Evolutionary conservation across 2,329 filamentous ascomycete genomes (phyloP).

Genomic region (Fusarium tricinctum): DNA sequence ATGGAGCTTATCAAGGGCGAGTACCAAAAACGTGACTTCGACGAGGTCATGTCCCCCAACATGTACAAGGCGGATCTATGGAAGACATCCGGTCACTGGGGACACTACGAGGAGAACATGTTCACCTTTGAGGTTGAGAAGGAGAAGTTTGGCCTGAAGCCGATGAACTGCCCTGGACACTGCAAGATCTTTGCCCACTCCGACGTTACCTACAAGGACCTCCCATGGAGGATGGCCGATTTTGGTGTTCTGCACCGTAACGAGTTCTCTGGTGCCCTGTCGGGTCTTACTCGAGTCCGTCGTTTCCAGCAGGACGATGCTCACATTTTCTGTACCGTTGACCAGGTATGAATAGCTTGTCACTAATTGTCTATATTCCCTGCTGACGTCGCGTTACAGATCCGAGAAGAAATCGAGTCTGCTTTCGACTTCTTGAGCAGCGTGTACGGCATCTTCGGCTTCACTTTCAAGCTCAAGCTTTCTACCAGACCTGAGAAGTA

Average conservation of each 20-base stretch:
- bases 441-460: conserved; percentile 74
- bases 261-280: conserved; percentile 91
- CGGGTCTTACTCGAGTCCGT: conserved; percentile 90
- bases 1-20: conserved; percentile 85
- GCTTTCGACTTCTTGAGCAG: conserved; percentile 88
- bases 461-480: conserved; percentile 91
- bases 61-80: conserved; percentile 95
- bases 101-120: conserved; percentile 91
- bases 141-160: conserved; percentile 80
- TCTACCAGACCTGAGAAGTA: conserved; percentile 92
- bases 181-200: conserved; percentile 88
- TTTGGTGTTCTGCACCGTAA: conserved; percentile 97
- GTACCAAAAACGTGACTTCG: conserved; percentile 93
- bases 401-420: conserved; percentile 71
- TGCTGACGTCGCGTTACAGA: conserved; percentile 47
- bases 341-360: conserved; percentile 50
- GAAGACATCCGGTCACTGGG: conserved; percentile 97
- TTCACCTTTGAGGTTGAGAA: conserved; percentile 82
- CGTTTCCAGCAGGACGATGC: conserved; percentile 97
- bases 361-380: background rate
- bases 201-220: conserved; percentile 84
- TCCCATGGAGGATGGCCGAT: conserved; percentile 93
- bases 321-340: conserved; percentile 85
- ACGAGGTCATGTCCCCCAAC: conserved; percentile 93
- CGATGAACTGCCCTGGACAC: conserved; percentile 98